Evolutionary conservation across 805 yeast genomes (phyloP), one percentile per base, ranked within the genome.

Genomic region (Starmerella vitae): DNA sequence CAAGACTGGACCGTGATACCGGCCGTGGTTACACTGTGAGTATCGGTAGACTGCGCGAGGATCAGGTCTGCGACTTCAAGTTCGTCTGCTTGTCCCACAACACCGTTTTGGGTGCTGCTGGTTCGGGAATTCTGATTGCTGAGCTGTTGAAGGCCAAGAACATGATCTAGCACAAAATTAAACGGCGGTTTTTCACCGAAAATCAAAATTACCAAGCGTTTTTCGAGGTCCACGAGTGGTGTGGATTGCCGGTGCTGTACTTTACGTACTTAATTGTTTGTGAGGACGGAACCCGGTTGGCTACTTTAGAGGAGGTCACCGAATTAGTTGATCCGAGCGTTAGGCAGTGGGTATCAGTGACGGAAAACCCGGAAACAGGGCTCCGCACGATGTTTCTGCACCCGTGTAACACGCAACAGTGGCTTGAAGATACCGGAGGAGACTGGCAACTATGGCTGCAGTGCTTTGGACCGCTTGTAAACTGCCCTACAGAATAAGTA

Each of bases 21-120:
- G 96, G 93, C 56, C 71, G 68, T 38, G 97, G 98, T 24, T 86
- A 74, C 63, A 93, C 94, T 53, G 95, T 88, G 38, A 72, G 93
- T 33, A 96, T 91, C 37, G 97, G 98, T 36, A 74, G 98, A 63
- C 65, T 91, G 44, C 78, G 98, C 67, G 81, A 75, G 52, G 98
- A 91, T 59, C 85, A 94, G 7, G 83, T 91, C 10, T 70, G 91
- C 52, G 98, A 91, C 61, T 75, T 72, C 67, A 91, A 91, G 66
- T 88, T 91, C 86, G 95, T 91, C 39, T 91, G 85, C n/a, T 67
- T 91, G 49, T 86, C 96, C 20, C 98, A 91, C 63, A 91, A 91
- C 70, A 91, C 98, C 39, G 72, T 91, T 54, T 83, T 91, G 50
- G 98, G 98, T 57, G 98, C 98, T 56, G 98, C 98, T 20, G 98